Base-by-base conservation (phyloP, 306 rosid species). In the Morella rubra region DNA sequence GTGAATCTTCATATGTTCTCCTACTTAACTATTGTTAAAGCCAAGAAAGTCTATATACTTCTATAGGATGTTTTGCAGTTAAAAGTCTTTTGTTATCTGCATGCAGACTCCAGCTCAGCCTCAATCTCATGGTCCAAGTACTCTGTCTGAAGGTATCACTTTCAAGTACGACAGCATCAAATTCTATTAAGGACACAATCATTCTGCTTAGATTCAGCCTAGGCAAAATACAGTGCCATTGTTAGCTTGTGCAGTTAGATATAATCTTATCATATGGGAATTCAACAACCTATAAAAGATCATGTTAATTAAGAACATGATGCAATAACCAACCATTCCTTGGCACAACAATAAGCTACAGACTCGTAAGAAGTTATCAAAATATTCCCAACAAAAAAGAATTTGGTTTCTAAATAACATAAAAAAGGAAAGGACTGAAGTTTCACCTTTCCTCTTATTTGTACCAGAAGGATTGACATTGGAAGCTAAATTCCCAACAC, bases 391-490 rank as follows among this genome's bases (percentile, higher is more conserved):
- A 22, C 3, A 24, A 20, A 15, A 24, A 15, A 3, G n/a, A 68
- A 0, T 4, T 44, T 8, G 44, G 22, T 41, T 68, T 15, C 51
- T 68, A 9, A 68, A 32, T 24, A 18, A 74, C 32, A 3, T 47
- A 27, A 18, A 32, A 60, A 22, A 16, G 45, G 42, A 27, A 32
- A 62, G 74, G 1, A 45, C 65, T 32, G 40, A 44, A 44, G 40
- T 16, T 68, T 77, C 41, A 89, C 96, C 93, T 87, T 85, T 90
- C 86, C 90, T 91, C 86, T 85, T 91, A 75, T 71, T 87, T 68
- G 86, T 8, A 1, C 83, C 84, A 68, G 92, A 69, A 69, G 85
- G 73, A 67, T 73, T 86, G 56, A 64, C 81, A 85, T 81, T 71
- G 14, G 94, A 47, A 47, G 70, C 67, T 44, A 60, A 78, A 78